Conservation (phyloP, 2,329 filamentous ascomycete species). For the Emmonsiellopsis sp. region DNA sequence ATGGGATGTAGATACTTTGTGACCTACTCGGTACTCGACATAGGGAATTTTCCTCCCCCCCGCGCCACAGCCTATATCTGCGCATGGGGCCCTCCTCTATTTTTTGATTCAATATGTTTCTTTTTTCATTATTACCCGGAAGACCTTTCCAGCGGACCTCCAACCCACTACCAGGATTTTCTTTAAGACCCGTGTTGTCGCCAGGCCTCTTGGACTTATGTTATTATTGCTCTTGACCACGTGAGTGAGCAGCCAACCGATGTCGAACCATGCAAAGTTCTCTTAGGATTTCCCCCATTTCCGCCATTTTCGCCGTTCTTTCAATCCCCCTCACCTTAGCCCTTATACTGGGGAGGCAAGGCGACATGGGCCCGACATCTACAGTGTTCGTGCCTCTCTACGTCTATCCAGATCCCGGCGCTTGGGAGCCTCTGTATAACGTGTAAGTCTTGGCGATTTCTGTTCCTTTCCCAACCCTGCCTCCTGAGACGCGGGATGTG, state of each 20-base stretch:
- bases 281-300: not conserved
- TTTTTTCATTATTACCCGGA: not conserved
- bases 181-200: not conserved
- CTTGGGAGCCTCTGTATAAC: constrained; percentile 38
- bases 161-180: not conserved
- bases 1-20: not conserved
- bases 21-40: not conserved
- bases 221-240: not conserved
- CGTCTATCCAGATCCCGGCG: constrained; percentile 39
- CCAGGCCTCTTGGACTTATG: not conserved
- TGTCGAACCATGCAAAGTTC: not conserved
- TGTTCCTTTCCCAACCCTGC: constrained; percentile 6
- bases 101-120: not conserved
- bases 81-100: not conserved
- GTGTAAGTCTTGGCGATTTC: constrained; percentile 26
- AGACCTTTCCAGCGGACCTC: not conserved
- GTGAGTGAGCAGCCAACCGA: constrained; percentile 9
- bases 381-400: constrained; percentile 42
- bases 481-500: not conserved
- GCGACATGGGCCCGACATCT: constrained; percentile 28
- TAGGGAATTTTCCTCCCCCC: not conserved
- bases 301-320: constrained; percentile 22
- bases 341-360: constrained; percentile 24
- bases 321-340: constrained; percentile 22
- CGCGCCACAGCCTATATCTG: not conserved